A percentile compares a stretch with the other conserved stretches of the same genome.
phyloP scores from a whole-genome alignment of 371 early-diverging fungal genomes.

The Actinomortierella wolfii region DNA sequence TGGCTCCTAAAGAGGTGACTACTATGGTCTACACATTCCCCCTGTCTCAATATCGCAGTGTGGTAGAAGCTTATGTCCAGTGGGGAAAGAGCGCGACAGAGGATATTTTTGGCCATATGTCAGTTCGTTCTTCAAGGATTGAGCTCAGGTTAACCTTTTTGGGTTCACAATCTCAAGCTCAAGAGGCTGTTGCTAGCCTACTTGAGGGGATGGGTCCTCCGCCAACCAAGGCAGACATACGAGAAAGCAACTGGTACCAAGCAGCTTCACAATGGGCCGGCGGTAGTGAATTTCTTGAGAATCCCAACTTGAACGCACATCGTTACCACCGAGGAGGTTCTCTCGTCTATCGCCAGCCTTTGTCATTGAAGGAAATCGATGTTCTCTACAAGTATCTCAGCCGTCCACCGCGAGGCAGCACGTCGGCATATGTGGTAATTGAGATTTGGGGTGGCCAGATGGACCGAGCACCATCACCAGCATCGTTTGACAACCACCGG shows the following conservation, averaged over 20 bases:
- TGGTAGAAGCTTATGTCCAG: slow-evolving; percentile 19
- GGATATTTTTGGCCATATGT: slow-evolving; percentile 11
- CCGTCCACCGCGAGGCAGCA: slow-evolving; percentile 11
- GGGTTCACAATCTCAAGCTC: slow-evolving; percentile 6
- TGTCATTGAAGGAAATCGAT: slow-evolving; percentile 21
- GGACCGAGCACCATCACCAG: slow-evolving; percentile 14
- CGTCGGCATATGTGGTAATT: slow-evolving; percentile 35
- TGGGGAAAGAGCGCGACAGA: slow-evolving; percentile 16
- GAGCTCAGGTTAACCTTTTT: slow-evolving; percentile 23
- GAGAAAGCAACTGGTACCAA: slow-evolving; percentile 26
- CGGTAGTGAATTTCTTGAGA: neutral
- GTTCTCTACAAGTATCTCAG: slow-evolving; percentile 27
- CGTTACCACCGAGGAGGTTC: slow-evolving; percentile 38
- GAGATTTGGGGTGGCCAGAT: slow-evolving; percentile 44
- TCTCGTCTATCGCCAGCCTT: slow-evolving; percentile 19
- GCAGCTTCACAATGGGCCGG: slow-evolving; percentile 4
- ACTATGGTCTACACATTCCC: slow-evolving; percentile 7
- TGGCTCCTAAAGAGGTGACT: slow-evolving; percentile 6
- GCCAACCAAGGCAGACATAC: slow-evolving; percentile 16
- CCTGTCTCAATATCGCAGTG: neutral
- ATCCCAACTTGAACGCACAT: slow-evolving; percentile 9
- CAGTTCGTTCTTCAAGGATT: slow-evolving; percentile 8
- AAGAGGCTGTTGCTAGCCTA: slow-evolving; percentile 17
- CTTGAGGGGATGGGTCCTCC: slow-evolving; percentile 6
- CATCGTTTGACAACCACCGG: slow-evolving; percentile 23